Conservation (phyloP, 257 asterid genomes). For the Handroanthus guayacan region DNA sequence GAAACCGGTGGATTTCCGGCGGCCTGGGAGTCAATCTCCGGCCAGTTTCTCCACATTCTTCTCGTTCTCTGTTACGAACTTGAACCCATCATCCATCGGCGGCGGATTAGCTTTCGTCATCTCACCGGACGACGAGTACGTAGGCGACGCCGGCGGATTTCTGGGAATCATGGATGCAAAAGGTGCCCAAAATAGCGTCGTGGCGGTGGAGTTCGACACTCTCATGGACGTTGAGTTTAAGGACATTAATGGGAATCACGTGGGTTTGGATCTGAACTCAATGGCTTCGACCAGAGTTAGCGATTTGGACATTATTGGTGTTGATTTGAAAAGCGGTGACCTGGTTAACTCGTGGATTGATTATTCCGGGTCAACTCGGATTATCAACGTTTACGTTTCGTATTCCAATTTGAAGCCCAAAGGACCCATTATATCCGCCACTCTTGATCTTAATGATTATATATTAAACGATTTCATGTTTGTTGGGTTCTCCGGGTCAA, state of each 20-base stretch:
- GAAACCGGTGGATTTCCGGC: slow-evolving; percentile 64
- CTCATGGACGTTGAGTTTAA: slow-evolving; percentile 78
- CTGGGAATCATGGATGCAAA: slow-evolving; percentile 61
- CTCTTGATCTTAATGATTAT: slow-evolving; percentile 56
- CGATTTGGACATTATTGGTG: slow-evolving; percentile 58
- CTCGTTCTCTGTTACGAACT: slow-evolving; percentile 69
- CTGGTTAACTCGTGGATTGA: slow-evolving; percentile 82
- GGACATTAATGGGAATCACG: slow-evolving; percentile 81
- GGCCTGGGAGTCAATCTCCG: slow-evolving; percentile 48
- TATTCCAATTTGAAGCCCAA: slow-evolving; percentile 76
- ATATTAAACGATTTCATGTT: slow-evolving; percentile 66
- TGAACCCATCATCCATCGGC: slow-evolving; percentile 84
- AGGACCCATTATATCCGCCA: slow-evolving; percentile 57
- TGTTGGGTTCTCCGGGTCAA: slow-evolving; percentile 81
- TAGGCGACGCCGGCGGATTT: slow-evolving; percentile 82
- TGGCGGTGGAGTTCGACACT: slow-evolving; percentile 84
- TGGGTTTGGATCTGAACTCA: slow-evolving; percentile 80
- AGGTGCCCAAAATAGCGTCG: slow-evolving; percentile 54
- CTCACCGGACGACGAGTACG: slow-evolving; percentile 59
- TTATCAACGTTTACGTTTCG: slow-evolving; percentile 61
- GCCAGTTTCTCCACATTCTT: slow-evolving; percentile 80
- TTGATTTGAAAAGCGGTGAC: slow-evolving; percentile 84
- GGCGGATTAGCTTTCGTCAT: slow-evolving; percentile 85
- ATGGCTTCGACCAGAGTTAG: slow-evolving; percentile 61
- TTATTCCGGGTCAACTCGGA: slow-evolving; percentile 60